Percentiles rank a stretch among this genome's conserved stretches.
phyloP scores from a whole-genome alignment of 1,284 basidiomycete species.

The Heliocybe sulcata region DNA sequence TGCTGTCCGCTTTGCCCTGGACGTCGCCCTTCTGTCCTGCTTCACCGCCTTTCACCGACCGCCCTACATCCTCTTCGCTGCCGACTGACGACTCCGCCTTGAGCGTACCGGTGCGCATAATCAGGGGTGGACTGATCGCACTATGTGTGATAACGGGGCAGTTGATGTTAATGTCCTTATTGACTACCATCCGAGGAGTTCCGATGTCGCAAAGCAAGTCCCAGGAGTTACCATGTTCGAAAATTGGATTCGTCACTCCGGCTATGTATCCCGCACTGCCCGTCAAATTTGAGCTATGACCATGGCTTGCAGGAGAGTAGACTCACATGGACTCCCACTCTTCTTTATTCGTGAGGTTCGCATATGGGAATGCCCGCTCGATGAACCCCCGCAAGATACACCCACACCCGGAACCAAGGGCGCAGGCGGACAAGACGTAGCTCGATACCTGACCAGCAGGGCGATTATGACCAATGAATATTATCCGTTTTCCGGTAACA shows the following conservation, averaged over 20 bases:
- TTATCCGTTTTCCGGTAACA: conserved; percentile 87
- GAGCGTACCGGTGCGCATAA: conserved; percentile 49
- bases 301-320: conserved; percentile 1
- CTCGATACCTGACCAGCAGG: conserved; percentile 84
- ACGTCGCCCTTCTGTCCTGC: conserved; percentile 36
- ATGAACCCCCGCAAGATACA: conserved; percentile 79
- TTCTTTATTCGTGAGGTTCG: conserved; percentile 83
- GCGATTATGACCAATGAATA: conserved; percentile 86
- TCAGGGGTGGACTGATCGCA: conserved; percentile 31
- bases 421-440: conserved; percentile 90
- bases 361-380: conserved; percentile 89
- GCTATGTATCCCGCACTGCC: conserved; percentile 85
- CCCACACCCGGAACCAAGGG: conserved; percentile 87
- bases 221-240: conserved; percentile 84
- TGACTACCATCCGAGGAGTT: conserved; percentile 77
- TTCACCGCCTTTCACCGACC: conserved; percentile 16
- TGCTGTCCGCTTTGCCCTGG: conserved; percentile 51
- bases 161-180: conserved; percentile 69
- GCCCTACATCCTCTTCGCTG: conserved; percentile 47
- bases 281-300: conserved; percentile 3
- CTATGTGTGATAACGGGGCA: conserved; percentile 41
- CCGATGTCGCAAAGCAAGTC: conserved; percentile 91
- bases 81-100: conserved; percentile 52
- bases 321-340: conserved; percentile 84
- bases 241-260: conserved; percentile 94